Evolutionary conservation across 768 basidiomycete species (phyloP).

Genomic region (Rhodotorula graminis): DNA sequence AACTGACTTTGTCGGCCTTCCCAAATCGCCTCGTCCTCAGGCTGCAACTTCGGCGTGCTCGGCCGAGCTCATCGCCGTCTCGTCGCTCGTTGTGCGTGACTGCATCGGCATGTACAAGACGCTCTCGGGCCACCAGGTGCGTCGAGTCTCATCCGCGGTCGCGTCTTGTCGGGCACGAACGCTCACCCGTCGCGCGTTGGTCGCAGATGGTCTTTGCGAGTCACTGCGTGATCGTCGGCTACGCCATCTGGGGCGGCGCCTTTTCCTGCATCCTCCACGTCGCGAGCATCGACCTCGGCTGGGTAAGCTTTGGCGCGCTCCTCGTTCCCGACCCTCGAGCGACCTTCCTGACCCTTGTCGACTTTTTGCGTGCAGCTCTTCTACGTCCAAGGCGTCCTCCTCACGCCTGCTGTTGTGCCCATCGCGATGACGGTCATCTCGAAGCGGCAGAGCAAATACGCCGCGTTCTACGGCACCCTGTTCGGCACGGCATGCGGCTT

Average conservation of each 20-base stretch:
- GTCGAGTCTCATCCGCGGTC: constrained; percentile 52
- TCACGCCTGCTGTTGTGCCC: constrained; percentile 27
- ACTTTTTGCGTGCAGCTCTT: not conserved
- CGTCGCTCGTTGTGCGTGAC: constrained; percentile 75
- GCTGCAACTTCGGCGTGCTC: constrained; percentile 59
- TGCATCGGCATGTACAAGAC: constrained; percentile 85
- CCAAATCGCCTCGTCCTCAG: not conserved
- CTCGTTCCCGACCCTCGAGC: too few species aligned
- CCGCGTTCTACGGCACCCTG: constrained; percentile 48
- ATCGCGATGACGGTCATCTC: constrained; percentile 81
- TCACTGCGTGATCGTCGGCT: constrained; percentile 10
- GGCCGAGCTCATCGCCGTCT: constrained; percentile 88
- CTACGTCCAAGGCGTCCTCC: constrained; percentile 26
- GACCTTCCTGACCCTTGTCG: not conserved
- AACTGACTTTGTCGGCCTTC: not conserved
- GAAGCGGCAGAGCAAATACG: constrained; percentile 75
- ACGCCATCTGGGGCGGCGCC: constrained; percentile 15
- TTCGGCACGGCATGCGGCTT: constrained; percentile 15
- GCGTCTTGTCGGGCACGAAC: not conserved
- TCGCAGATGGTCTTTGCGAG: constrained; percentile 6
- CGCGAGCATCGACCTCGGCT: constrained; percentile 20
- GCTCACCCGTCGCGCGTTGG: not conserved
- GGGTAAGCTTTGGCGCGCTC: too few species aligned
- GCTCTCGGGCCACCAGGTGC: constrained; percentile 57
- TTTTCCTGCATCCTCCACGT: constrained; percentile 23